Conservation (phyloP, 306 rosid species). For the Malus fusca region DNA sequence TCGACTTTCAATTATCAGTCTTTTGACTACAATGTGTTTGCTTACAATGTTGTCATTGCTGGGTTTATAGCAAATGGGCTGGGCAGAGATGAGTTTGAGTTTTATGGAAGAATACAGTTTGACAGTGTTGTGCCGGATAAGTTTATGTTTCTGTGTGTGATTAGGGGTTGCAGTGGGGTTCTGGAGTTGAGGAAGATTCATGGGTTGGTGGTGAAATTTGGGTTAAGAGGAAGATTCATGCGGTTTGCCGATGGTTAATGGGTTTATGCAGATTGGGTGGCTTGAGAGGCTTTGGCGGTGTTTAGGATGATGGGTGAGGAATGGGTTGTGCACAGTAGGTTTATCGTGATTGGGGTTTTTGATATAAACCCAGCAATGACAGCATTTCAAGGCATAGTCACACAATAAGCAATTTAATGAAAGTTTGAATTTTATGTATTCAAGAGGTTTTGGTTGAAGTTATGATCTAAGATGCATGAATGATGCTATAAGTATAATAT, state of each 20-base stretch:
- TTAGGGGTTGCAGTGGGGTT: constrained; percentile 48
- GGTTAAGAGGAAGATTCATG: not conserved
- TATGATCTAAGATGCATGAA: too few species aligned
- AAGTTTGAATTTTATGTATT: too few species aligned
- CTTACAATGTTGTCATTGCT: constrained; percentile 68
- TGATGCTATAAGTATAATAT: too few species aligned
- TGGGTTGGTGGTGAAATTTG: constrained; percentile 55
- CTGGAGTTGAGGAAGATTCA: constrained; percentile 14
- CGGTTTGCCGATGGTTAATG: constrained; percentile 40
- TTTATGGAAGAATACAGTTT: constrained; percentile 49
- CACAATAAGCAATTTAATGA: too few species aligned
- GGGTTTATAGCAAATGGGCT: constrained; percentile 54
- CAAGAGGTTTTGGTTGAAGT: too few species aligned
- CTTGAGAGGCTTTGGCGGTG: constrained; percentile 59
- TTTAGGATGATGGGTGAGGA: constrained; percentile 51
- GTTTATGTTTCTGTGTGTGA: constrained; percentile 65
- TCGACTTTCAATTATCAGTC: constrained; percentile 37
- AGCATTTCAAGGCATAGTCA: too few species aligned
- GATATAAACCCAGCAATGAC: too few species aligned
- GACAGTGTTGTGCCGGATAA: constrained; percentile 56
- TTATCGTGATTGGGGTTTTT: constrained; percentile 49
- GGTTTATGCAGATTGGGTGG: constrained; percentile 54
- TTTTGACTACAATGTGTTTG: constrained; percentile 48
- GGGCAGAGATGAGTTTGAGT: constrained; percentile 27
- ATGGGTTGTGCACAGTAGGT: constrained; percentile 50